Evolutionary conservation across 306 rosid genomes (phyloP).

Genomic region (Corylus americana): DNA sequence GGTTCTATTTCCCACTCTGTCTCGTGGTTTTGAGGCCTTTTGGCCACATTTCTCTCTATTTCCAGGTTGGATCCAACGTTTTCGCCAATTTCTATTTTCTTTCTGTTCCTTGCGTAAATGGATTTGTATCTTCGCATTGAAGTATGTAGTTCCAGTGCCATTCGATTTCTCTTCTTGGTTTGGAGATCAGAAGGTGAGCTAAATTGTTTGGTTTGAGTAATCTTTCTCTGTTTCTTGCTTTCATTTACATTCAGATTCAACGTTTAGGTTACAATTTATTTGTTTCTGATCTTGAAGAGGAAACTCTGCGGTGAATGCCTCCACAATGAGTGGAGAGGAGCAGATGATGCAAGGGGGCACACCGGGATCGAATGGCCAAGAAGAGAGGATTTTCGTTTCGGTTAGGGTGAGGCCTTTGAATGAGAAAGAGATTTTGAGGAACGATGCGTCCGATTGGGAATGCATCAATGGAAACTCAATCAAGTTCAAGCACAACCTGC

Average conservation of each 20-base stretch:
- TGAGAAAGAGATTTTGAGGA: constrained; percentile 48
- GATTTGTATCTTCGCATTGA: no score
- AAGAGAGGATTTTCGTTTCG: constrained; percentile 71
- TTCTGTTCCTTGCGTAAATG: no score
- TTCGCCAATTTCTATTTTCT: no score
- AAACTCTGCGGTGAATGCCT: background rate
- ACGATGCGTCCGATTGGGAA: constrained; percentile 64
- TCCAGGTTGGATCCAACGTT: no score
- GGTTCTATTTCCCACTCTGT: constrained; percentile 19
- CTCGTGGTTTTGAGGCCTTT: no score
- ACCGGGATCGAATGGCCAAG: constrained; percentile 29
- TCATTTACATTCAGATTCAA: no score
- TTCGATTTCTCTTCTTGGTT: no score
- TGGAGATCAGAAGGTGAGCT: no score
- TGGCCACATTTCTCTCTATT: background rate
- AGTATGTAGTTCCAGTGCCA: no score
- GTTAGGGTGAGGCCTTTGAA: constrained; percentile 82
- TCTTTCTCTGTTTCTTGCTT: no score
- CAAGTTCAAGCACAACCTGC: constrained; percentile 35
- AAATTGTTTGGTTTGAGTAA: no score
- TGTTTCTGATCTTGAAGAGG: background rate
- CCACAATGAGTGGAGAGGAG: constrained; percentile 28
- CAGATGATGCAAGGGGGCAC: constrained; percentile 6
- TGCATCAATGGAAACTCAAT: constrained; percentile 47
- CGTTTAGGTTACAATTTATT: background rate